A percentile compares a stretch with the other conserved stretches of the same genome.
These are phyloP conservation scores for Plasmodium vivax DNA, from an alignment of 169 alveolate species.

Conservation along the genomic window DNA sequence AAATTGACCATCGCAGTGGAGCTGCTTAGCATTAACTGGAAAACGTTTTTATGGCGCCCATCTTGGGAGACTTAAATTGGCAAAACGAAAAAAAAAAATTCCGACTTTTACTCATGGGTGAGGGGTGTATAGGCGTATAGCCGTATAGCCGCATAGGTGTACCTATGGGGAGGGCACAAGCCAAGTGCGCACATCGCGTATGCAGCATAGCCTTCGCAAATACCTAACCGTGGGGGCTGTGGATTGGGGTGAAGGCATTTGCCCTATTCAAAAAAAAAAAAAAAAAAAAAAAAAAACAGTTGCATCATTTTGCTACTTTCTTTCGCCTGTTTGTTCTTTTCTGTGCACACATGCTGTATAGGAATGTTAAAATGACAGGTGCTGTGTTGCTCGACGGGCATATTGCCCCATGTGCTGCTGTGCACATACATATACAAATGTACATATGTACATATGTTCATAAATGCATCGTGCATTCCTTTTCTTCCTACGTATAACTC, in stretches of 20 bases:
- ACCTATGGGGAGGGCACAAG: neutral
- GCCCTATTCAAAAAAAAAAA: neutral
- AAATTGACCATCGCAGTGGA: neutral
- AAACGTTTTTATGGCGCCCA: neutral
- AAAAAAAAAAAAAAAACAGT: neutral
- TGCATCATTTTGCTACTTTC: constrained; percentile 1
- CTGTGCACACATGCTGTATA: neutral
- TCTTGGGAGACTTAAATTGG: neutral
- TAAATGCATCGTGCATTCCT: neutral
- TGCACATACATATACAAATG: neutral
- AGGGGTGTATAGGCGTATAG: neutral
- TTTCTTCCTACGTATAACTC: neutral
- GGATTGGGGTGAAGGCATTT: neutral
- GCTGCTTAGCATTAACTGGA: neutral
- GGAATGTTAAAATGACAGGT: neutral
- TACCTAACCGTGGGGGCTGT: neutral
- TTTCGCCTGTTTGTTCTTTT: neutral
- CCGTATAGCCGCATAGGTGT: neutral
- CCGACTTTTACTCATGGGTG: neutral
- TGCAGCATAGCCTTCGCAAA: neutral
- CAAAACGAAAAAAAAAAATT: neutral
- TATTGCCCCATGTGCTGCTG: neutral
- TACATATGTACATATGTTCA: neutral
- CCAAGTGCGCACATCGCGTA: neutral
- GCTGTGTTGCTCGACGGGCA: neutral